Percentiles rank a stretch among this genome's conserved stretches.
phyloP scores from a whole-genome alignment of 306 rosid genomes.

The Begonia loranthoides region DNA sequence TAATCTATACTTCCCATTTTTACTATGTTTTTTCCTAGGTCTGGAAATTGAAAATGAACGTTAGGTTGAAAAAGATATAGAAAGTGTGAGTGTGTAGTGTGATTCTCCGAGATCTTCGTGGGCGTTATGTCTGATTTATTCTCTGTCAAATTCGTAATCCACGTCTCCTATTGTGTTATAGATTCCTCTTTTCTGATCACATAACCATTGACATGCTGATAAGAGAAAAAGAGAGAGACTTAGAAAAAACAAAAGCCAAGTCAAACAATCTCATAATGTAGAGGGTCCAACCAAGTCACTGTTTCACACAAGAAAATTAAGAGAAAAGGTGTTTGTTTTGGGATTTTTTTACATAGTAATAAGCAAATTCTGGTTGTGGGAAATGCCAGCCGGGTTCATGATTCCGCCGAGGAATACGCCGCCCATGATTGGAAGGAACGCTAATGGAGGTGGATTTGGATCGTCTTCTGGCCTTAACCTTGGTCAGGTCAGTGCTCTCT shows the following conservation, averaged over 20 bases:
- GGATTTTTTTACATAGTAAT: neutral
- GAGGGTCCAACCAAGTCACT: neutral
- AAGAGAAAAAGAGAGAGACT: neutral
- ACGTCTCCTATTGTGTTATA: neutral
- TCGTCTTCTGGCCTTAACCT: conserved; percentile 55
- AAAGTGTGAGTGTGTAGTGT: conserved; percentile 2
- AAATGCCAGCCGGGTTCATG: conserved; percentile 17
- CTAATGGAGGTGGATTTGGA: conserved; percentile 36
- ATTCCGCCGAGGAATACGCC: conserved; percentile 12
- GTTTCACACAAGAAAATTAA: neutral
- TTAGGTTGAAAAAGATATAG: conserved; percentile 6
- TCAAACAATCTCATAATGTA: neutral
- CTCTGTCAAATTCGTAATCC: conserved; percentile 19
- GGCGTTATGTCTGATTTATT: conserved; percentile 3
- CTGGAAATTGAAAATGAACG: conserved; percentile 6
- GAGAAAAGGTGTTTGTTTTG: neutral
- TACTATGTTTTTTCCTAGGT: neutral
- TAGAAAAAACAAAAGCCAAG: neutral
- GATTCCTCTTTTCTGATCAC: neutral
- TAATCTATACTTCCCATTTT: neutral
- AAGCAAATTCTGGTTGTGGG: neutral
- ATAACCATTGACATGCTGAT: neutral
- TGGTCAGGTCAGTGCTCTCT: conserved; percentile 42
- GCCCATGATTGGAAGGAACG: conserved; percentile 27
- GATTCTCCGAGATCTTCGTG: conserved; percentile 41